phyloP scores from a whole-genome alignment of 208 protist species.

The Novymonas esmeraldas region DNA sequence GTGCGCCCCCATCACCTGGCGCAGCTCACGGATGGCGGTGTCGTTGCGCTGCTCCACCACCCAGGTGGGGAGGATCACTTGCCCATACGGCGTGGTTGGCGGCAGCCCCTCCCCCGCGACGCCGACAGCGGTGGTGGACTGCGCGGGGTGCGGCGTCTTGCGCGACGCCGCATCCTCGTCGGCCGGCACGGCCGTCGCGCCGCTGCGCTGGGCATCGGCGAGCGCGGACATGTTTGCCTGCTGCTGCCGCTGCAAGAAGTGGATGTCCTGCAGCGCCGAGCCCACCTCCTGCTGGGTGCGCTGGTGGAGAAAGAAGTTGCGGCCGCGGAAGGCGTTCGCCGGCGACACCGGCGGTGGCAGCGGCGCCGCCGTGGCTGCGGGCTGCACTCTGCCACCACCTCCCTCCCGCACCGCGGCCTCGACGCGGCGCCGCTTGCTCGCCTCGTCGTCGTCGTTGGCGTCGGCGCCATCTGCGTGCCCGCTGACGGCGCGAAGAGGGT shows the following conservation, averaged over 20 bases:
- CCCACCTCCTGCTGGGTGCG: slow-evolving; percentile 25
- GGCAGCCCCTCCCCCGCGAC: slow-evolving; percentile 36
- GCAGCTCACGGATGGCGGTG: slow-evolving; percentile 84
- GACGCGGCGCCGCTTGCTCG: slow-evolving; percentile 45
- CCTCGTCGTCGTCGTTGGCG: not conserved
- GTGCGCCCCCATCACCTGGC: slow-evolving; percentile 80
- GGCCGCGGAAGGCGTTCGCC: slow-evolving; percentile 32
- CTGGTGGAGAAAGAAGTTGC: slow-evolving; percentile 55
- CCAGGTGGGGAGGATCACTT: slow-evolving; percentile 79
- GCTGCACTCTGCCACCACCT: too few relatives aligned
- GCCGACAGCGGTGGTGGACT: slow-evolving; percentile 14
- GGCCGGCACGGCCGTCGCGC: not conserved
- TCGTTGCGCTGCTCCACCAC: slow-evolving; percentile 91
- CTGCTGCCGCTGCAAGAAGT: slow-evolving; percentile 45
- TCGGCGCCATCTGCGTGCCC: slow-evolving; percentile 18
- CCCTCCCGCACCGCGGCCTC: slow-evolving; percentile 12
- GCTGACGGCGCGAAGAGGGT: slow-evolving; percentile 51
- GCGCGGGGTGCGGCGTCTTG: slow-evolving; percentile 25
- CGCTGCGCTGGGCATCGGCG: slow-evolving; percentile 13
- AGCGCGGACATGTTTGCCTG: slow-evolving; percentile 33
- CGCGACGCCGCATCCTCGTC: slow-evolving; percentile 18
- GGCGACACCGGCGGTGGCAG: slow-evolving; percentile 17
- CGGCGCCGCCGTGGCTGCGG: slow-evolving; percentile 7
- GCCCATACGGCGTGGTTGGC: slow-evolving; percentile 71
- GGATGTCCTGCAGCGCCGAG: slow-evolving; percentile 65